phyloP scores from a whole-genome alignment of 768 basidiomycete genomes.

The Crucibulum laeve region DNA sequence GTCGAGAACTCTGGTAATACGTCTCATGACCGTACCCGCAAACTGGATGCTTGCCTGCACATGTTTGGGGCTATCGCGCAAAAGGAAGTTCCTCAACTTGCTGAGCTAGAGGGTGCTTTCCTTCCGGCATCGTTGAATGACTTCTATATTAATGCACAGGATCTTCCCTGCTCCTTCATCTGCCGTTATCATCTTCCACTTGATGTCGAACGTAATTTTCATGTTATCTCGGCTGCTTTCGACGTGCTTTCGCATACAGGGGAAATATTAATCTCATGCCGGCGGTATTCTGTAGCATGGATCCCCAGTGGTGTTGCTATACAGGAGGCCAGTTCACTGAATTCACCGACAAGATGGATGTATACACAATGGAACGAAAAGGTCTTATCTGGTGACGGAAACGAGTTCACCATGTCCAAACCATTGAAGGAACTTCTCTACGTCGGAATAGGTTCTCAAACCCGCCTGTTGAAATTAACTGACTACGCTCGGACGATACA shows the following conservation, averaged over 20 bases:
- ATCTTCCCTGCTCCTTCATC: slow-evolving; percentile 24
- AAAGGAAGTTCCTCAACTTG: slow-evolving; percentile 14
- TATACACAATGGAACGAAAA: slow-evolving; percentile 16
- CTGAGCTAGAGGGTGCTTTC: slow-evolving; percentile 22
- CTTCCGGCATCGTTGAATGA: slow-evolving; percentile 27
- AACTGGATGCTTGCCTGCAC: slow-evolving; percentile 29
- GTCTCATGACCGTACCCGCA: slow-evolving; percentile 25
- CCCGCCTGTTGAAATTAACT: slow-evolving; percentile 11
- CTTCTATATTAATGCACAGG: slow-evolving; percentile 19
- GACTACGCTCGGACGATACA: slow-evolving; percentile 11
- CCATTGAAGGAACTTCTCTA: slow-evolving; percentile 17
- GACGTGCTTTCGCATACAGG: slow-evolving; percentile 24
- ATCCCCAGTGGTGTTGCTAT: slow-evolving; percentile 23
- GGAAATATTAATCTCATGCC: slow-evolving; percentile 23
- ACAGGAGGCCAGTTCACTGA: not conserved
- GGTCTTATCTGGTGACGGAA: slow-evolving; percentile 7
- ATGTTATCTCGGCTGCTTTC: slow-evolving; percentile 20
- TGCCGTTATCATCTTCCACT: slow-evolving; percentile 29
- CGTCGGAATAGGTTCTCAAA: slow-evolving; percentile 13
- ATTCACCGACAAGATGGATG: slow-evolving; percentile 11
- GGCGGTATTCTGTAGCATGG: slow-evolving; percentile 29
- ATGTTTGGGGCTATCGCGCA: slow-evolving; percentile 25
- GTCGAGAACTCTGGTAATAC: slow-evolving; percentile 15
- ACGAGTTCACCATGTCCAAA: slow-evolving; percentile 5
- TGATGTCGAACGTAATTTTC: slow-evolving; percentile 19